Conservation (phyloP, 129 eudicot species). For the Artemisia annua region DNA sequence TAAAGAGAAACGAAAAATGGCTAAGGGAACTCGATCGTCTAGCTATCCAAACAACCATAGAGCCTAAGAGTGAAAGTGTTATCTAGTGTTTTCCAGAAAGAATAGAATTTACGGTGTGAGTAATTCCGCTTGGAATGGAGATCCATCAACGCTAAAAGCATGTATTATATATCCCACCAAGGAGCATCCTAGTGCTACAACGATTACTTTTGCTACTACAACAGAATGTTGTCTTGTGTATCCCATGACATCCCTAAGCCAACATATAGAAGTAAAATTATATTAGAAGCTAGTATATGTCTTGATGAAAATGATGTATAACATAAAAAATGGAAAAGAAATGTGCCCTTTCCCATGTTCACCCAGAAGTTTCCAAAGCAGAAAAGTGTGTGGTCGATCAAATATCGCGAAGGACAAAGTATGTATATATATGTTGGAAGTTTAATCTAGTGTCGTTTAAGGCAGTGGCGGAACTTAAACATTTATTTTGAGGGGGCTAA, state of each 20-base stretch:
- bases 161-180: neutral
- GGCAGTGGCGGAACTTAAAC: too few relatives aligned
- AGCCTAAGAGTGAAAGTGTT: too few relatives aligned
- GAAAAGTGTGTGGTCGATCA: too few relatives aligned
- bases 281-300: neutral
- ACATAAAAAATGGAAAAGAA: too few relatives aligned
- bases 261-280: neutral
- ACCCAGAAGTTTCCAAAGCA: too few relatives aligned
- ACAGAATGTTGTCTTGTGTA: neutral
- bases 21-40: too few relatives aligned
- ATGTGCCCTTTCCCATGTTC: too few relatives aligned
- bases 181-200: neutral
- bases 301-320: too few relatives aligned
- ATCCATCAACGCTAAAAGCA: constrained; percentile 9
- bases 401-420: neutral
- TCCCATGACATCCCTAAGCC: neutral
- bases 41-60: too few relatives aligned
- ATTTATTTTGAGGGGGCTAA: too few relatives aligned
- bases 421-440: neutral
- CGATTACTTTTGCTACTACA: constrained; percentile 1
- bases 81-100: neutral
- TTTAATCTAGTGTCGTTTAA: too few relatives aligned
- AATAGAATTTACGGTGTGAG: constrained; percentile 6
- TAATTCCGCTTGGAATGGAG: neutral
- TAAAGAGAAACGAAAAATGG: too few relatives aligned